A percentile compares a stretch with the other conserved stretches of the same genome.
These are phyloP conservation scores for Triticum urartu DNA, from an alignment of 176 grass and related monocot species.

Conservation along the genomic window DNA sequence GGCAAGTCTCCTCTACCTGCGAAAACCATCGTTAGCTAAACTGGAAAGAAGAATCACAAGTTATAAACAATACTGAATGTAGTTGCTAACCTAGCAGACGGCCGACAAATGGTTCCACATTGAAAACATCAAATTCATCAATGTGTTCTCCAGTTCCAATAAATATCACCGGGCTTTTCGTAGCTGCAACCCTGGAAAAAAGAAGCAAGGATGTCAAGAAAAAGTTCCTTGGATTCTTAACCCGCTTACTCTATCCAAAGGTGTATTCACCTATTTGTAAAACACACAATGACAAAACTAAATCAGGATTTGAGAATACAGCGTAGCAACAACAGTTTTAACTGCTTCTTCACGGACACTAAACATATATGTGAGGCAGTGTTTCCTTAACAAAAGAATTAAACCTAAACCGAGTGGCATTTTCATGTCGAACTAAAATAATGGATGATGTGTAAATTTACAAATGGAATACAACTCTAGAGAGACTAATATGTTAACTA, in stretches of 20 bases:
- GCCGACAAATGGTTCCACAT: conserved; percentile 82
- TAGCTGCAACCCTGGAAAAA: conserved; percentile 70
- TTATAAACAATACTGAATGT: not conserved
- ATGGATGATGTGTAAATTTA: conserved; percentile 6
- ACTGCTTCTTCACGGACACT: not conserved
- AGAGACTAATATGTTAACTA: not conserved
- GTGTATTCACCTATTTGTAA: not conserved
- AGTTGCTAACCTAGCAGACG: conserved; percentile 66
- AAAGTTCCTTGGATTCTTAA: not conserved
- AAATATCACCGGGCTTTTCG: conserved; percentile 87
- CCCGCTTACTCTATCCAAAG: not conserved
- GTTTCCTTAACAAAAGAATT: no score
- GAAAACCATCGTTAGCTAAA: conserved; percentile 15
- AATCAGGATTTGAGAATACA: not conserved
- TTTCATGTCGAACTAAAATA: not conserved
- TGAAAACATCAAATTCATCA: conserved; percentile 67
- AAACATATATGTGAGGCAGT: not conserved
- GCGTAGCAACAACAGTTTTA: not conserved
- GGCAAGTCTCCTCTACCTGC: conserved; percentile 77
- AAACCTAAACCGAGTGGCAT: not conserved
- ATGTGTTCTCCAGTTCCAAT: conserved; percentile 92
- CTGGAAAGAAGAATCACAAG: conserved; percentile 2
- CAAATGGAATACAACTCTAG: not conserved
- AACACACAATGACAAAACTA: not conserved
- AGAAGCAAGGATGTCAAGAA: not conserved